Base-by-base conservation (phyloP, 805 yeast species). In the Teunomyces barrocoloradensis region DNA sequence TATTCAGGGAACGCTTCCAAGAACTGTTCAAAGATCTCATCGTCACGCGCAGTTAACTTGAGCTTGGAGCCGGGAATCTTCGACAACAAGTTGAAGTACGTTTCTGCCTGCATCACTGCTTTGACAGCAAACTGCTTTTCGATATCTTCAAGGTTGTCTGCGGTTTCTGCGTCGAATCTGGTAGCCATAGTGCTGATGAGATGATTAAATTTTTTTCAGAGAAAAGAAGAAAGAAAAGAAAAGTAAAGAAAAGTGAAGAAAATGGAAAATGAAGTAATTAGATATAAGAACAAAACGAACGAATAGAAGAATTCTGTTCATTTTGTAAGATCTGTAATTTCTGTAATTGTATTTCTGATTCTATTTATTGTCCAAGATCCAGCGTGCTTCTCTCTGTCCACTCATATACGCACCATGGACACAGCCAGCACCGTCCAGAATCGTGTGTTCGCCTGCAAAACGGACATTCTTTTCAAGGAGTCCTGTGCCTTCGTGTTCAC, bases 91-190 rank as follows among this genome's bases (percentile, higher is more conserved):
- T 77, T 76, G 96, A 97, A 94, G 78, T 92, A 94, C 1, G 96
- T 85, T 63, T 89, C 96, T 49, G 96, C 94, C 66, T 94, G 98
- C 68, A 81, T 84, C 13, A 94, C 99, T 4, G 98, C 99, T 69
- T 87, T 89, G 50, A 94, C 99, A 36, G 99, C 98, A 63, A 94
- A 94, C 73, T 94, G 98, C 78, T 83, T 89, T 70, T 94, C 99
- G 61, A 94, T 89, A 59, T 89, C 96, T 69, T 92, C 98, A 59
- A 89, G 76, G 74, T 94, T 94, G 52, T 94, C 97, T 40, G 99
- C 97, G 49, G 77, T 79, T 61, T 94, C 96, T 15, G 99, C 91
- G 60, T 85, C 80, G 63, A 89, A 89, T 48, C 67, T 68, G 13
- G 71, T 59, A 39, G 69, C 57, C 73, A 66, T 69, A 38, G 12